Evolutionary conservation across 2,329 filamentous ascomycete species (phyloP).

Genomic region (Mycosphaerella sp.): DNA sequence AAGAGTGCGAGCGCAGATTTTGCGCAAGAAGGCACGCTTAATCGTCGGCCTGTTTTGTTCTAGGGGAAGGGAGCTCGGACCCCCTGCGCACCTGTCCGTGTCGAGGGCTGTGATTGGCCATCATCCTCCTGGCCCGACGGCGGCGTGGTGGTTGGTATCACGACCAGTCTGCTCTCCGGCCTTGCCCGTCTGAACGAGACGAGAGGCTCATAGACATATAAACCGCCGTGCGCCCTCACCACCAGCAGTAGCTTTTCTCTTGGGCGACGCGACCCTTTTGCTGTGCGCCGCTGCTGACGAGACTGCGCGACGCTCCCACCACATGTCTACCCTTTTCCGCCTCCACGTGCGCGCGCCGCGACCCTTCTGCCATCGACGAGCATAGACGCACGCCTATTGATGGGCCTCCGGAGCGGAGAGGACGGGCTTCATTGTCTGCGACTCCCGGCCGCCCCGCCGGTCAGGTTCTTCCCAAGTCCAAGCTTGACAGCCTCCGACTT

Average conservation of each 20-base stretch:
- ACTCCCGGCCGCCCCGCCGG: conserved; percentile 12
- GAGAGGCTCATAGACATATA: conserved; percentile 14
- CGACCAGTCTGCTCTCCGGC: conserved; percentile 14
- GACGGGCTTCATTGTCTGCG: conserved; percentile 13
- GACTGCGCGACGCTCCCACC: too few relatives aligned
- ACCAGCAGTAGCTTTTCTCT: too few relatives aligned
- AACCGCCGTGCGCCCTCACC: conserved; percentile 3
- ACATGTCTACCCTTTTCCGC: background rate
- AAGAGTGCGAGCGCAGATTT: conserved; percentile 23
- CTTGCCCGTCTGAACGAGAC: conserved; percentile 10
- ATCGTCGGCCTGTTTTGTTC: conserved; percentile 18
- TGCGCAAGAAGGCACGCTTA: conserved; percentile 21
- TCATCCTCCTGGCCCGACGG: conserved; percentile 10
- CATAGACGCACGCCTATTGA: background rate
- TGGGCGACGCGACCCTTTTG: too few relatives aligned
- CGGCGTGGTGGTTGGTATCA: conserved; percentile 17
- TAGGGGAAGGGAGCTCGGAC: conserved; percentile 17
- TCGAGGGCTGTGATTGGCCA: conserved; percentile 20
- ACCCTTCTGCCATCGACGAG: background rate
- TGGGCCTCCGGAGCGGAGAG: background rate
- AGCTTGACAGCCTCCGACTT: conserved; percentile 13
- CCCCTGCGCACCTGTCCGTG: conserved; percentile 15
- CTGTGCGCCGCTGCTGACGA: too few relatives aligned
- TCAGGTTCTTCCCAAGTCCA: conserved; percentile 18
- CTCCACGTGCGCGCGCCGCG: background rate